phyloP scores from a whole-genome alignment of 2,329 filamentous ascomycete genomes.

The Colletotrichum kahawae region DNA sequence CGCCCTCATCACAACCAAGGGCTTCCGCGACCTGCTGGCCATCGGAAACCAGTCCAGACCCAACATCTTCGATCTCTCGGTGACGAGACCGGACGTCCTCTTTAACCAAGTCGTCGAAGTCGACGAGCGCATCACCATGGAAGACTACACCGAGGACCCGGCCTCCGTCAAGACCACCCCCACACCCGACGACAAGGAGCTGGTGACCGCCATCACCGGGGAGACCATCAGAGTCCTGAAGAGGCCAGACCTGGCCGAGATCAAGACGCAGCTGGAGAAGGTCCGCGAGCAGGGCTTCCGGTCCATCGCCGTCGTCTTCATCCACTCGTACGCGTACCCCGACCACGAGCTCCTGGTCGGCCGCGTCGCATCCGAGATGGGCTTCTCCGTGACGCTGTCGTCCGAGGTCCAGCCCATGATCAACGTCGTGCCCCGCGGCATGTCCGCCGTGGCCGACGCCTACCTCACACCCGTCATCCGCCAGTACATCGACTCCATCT shows the following conservation, averaged over 20 bases:
- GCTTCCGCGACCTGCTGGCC: constrained; percentile 73
- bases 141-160: constrained; percentile 76
- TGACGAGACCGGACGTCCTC: constrained; percentile 70
- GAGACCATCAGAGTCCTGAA: constrained; percentile 72
- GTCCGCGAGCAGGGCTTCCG: constrained; percentile 66
- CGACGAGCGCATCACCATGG: constrained; percentile 76
- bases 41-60: constrained; percentile 79
- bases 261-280: constrained; percentile 60
- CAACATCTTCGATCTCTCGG: constrained; percentile 75
- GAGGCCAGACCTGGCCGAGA: constrained; percentile 58
- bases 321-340: constrained; percentile 72
- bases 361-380: constrained; percentile 40
- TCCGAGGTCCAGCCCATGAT: constrained; percentile 46
- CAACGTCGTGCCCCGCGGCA: constrained; percentile 49
- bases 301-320: constrained; percentile 63
- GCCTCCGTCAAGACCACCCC: constrained; percentile 51
- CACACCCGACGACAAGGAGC: constrained; percentile 50
- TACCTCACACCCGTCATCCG: constrained; percentile 46
- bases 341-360: constrained; percentile 54
- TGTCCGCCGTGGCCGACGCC: constrained; percentile 47
- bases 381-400: constrained; percentile 44
- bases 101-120: constrained; percentile 75
- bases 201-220: constrained; percentile 65
- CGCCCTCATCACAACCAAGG: constrained; percentile 73
- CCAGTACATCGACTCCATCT: constrained; percentile 38